Conservation (phyloP, 805 yeast genomes). For the Cyberlindnera euphorbiae region DNA sequence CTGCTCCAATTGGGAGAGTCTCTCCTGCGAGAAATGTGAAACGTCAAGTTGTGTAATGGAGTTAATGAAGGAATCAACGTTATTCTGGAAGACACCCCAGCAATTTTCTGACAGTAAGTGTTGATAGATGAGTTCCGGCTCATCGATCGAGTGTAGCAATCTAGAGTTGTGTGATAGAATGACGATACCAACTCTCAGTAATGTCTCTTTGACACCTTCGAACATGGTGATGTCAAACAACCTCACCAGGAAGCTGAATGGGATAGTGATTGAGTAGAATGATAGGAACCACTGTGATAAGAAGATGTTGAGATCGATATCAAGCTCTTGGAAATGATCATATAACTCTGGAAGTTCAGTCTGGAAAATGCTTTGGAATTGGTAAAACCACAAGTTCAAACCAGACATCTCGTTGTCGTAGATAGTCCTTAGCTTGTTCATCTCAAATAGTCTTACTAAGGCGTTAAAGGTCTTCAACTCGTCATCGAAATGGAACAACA, state of each 20-base stretch:
- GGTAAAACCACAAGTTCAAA: slow-evolving; percentile 45
- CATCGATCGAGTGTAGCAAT: slow-evolving; percentile 29
- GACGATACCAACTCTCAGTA: slow-evolving; percentile 53
- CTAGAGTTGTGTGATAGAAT: slow-evolving; percentile 45
- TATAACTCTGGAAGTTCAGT: slow-evolving; percentile 36
- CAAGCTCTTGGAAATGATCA: slow-evolving; percentile 35
- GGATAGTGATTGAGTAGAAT: slow-evolving; percentile 56
- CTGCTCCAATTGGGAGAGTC: slow-evolving; percentile 6
- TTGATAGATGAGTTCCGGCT: slow-evolving; percentile 37
- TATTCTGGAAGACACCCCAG: slow-evolving; percentile 37
- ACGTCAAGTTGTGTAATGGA: slow-evolving; percentile 23
- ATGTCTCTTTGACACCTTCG: slow-evolving; percentile 51
- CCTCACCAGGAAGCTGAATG: slow-evolving; percentile 43
- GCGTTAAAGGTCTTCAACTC: slow-evolving; percentile 44
- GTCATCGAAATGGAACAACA: slow-evolving; percentile 38
- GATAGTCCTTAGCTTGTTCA: slow-evolving; percentile 50
- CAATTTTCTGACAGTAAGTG: slow-evolving; percentile 35
- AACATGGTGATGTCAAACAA: slow-evolving; percentile 46
- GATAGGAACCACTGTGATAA: slow-evolving; percentile 67
- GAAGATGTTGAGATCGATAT: slow-evolving; percentile 41
- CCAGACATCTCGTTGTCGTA: slow-evolving; percentile 51
- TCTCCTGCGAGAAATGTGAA: slow-evolving; percentile 8
- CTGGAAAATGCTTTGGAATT: slow-evolving; percentile 43
- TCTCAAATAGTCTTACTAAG: slow-evolving; percentile 53
- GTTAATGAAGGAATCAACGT: slow-evolving; percentile 32